These are phyloP conservation scores for Penstemon eatonii DNA, from an alignment of 257 asterid species.

Conservation along the genomic window DNA sequence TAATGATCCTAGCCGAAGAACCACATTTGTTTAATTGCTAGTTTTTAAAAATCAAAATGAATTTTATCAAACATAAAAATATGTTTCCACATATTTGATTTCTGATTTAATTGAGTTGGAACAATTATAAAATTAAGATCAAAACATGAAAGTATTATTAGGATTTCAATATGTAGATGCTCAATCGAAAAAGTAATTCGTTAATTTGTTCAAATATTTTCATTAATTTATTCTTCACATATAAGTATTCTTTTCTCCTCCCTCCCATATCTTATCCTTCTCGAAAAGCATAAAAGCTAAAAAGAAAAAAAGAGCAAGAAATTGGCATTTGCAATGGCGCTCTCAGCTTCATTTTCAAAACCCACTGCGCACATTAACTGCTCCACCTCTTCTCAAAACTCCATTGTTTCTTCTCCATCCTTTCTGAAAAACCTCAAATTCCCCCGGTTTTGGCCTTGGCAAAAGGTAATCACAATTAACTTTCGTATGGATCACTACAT, in stretches of 20 bases:
- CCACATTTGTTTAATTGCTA: no score
- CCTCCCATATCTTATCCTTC: slow-evolving; percentile 35
- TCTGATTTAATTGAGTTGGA: no score
- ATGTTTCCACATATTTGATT: no score
- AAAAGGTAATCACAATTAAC: slow-evolving; percentile 47
- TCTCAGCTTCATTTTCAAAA: slow-evolving; percentile 36
- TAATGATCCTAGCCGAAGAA: no score
- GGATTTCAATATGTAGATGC: no score
- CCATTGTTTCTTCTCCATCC: slow-evolving; percentile 43
- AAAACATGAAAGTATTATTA: no score
- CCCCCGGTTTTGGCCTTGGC: slow-evolving; percentile 98
- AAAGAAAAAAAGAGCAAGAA: slow-evolving; percentile 11
- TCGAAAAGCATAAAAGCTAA: not conserved
- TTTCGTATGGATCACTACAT: not conserved
- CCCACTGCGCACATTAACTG: slow-evolving; percentile 44
- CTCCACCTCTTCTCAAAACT: slow-evolving; percentile 39
- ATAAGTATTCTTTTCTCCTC: slow-evolving; percentile 13
- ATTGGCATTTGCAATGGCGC: slow-evolving; percentile 41
- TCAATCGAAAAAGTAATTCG: no score
- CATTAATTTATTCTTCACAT: not conserved
- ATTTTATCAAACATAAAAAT: no score
- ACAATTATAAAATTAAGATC: no score
- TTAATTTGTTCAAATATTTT: not conserved
- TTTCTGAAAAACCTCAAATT: slow-evolving; percentile 48
- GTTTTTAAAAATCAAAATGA: no score